Evolutionary conservation across 75 land plant species (phyloP).

Genomic region (Gnetum montanum): DNA sequence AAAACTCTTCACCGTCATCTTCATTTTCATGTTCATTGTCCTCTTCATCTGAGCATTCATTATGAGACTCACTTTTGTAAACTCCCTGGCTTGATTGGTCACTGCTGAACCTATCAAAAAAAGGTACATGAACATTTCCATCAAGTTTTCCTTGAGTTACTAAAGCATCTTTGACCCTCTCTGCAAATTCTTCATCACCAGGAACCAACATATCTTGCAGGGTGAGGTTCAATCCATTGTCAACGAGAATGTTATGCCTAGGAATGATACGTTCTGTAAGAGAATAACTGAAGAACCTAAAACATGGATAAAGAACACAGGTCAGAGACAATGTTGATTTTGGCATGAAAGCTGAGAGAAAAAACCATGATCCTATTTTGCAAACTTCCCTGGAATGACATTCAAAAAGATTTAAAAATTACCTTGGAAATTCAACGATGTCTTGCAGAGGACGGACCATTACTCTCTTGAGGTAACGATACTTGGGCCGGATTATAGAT

Average conservation of each 20-base stretch:
- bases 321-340: not conserved
- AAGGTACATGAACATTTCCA: slow-evolving; percentile 10
- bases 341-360: not conserved
- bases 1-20: too few species aligned
- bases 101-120: too few species aligned
- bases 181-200: slow-evolving; percentile 64
- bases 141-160: slow-evolving; percentile 33
- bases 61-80: too few species aligned
- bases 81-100: too few species aligned
- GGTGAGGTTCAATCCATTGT: slow-evolving; percentile 51
- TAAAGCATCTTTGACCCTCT: slow-evolving; percentile 43
- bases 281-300: slow-evolving; percentile 94
- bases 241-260: slow-evolving; percentile 56
- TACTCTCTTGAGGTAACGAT: slow-evolving; percentile 53
- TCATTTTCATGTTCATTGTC: too few species aligned
- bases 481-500: slow-evolving; percentile 67
- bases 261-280: slow-evolving; percentile 70
- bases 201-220: slow-evolving; percentile 69
- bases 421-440: slow-evolving; percentile 87
- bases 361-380: not conserved
- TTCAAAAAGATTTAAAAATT: too few species aligned
- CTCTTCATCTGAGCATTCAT: too few species aligned
- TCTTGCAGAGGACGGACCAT: slow-evolving; percentile 84
- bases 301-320: not conserved
- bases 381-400: not conserved